Conservation (phyloP, 805 yeast genomes). For the Brettanomyces anomalus region DNA sequence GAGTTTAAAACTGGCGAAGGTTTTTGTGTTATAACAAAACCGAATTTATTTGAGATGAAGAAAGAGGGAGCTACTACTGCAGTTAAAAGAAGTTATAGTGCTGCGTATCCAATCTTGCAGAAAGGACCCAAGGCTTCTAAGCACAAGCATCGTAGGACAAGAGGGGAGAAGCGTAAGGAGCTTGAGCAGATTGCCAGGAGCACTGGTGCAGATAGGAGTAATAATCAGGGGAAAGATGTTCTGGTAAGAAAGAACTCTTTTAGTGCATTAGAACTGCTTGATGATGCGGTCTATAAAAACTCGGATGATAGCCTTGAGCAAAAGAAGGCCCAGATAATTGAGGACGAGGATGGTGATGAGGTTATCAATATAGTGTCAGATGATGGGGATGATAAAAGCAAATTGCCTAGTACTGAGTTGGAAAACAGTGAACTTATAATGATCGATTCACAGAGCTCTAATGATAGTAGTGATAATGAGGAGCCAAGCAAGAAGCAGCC, state of each 20-base stretch:
- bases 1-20: no score
- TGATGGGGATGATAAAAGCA: not conserved
- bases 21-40: no score
- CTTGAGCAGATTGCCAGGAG: not conserved
- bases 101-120: no score
- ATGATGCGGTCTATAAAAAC: not conserved
- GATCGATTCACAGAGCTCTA: not conserved
- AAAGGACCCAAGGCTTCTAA: no score
- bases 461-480: not conserved
- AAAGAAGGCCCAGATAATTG: slow-evolving; percentile 4
- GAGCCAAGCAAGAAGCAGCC: slow-evolving; percentile 1
- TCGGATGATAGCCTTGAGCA: not conserved
- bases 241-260: not conserved
- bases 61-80: no score
- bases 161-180: not conserved
- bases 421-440: not conserved
- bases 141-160: no score
- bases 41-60: no score
- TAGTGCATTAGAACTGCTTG: not conserved
- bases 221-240: not conserved
- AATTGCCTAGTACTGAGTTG: not conserved
- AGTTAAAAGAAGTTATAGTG: no score
- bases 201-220: not conserved
- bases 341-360: not conserved
- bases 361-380: not conserved